Conservation (phyloP, 768 basidiomycete genomes). For the Boletus rex-veris region DNA sequence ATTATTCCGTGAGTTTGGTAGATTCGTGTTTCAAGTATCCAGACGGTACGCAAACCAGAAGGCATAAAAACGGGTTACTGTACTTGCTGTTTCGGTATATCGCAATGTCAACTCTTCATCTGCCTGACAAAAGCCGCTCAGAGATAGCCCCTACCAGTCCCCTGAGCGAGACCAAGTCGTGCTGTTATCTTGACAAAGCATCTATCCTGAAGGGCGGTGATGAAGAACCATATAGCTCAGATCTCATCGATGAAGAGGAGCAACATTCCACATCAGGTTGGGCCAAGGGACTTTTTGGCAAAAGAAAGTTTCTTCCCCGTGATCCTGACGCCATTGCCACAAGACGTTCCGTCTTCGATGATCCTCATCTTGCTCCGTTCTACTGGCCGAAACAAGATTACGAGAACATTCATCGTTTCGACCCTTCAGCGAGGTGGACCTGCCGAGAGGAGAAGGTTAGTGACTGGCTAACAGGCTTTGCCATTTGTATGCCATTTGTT, state of each 20-base stretch:
- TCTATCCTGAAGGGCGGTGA: neutral
- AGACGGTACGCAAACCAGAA: too few relatives aligned
- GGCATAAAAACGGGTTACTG: too few relatives aligned
- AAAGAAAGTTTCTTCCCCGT: neutral
- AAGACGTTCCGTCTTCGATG: slow-evolving; percentile 51
- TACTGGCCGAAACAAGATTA: slow-evolving; percentile 48
- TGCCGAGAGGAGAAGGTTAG: slow-evolving; percentile 49
- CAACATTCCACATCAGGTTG: neutral
- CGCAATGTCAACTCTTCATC: neutral
- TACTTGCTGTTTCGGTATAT: neutral
- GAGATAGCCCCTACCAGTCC: neutral
- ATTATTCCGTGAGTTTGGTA: too few relatives aligned
- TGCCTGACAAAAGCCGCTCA: neutral
- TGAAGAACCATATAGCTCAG: neutral
- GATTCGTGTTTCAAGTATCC: too few relatives aligned
- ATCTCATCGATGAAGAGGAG: slow-evolving; percentile 11
- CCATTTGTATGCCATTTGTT: neutral
- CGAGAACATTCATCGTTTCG: slow-evolving; percentile 56
- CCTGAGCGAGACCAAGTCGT: neutral
- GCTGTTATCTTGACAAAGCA: neutral
- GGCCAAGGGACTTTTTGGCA: neutral
- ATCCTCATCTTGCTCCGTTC: slow-evolving; percentile 34
- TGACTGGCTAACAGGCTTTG: neutral
- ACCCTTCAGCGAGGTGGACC: slow-evolving; percentile 58
- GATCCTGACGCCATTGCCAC: slow-evolving; percentile 43